These are phyloP conservation scores for Rhynchospora tenuis DNA, from an alignment of 176 grass and related monocot species.

Conservation along the genomic window DNA sequence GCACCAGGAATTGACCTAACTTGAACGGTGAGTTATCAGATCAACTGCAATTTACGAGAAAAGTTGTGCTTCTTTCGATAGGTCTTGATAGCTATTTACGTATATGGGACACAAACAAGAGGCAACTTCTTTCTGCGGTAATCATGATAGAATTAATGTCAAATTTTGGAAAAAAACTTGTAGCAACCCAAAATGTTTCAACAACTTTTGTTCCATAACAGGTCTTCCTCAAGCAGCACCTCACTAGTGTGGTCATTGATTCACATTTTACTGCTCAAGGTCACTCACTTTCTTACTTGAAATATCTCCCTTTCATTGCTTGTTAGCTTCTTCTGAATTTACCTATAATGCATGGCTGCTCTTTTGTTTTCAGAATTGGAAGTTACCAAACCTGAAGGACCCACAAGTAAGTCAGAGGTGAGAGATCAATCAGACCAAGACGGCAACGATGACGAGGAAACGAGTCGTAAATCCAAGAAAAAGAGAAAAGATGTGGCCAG, in stretches of 20 bases:
- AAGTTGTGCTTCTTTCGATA: slow-evolving; percentile 29
- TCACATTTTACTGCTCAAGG: slow-evolving; percentile 90
- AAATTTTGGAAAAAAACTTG: neutral
- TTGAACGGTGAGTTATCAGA: neutral
- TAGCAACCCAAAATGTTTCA: neutral
- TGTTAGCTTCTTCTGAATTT: neutral
- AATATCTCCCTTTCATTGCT: neutral
- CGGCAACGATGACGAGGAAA: slow-evolving; percentile 31
- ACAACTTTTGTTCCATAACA: slow-evolving; percentile 30
- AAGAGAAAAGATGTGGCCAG: slow-evolving; percentile 2
- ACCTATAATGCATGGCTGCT: neutral
- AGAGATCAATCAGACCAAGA: slow-evolving; percentile 28
- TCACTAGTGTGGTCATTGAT: slow-evolving; percentile 76
- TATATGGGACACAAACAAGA: slow-evolving; percentile 86
- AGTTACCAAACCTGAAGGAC: slow-evolving; percentile 28
- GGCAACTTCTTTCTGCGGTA: slow-evolving; percentile 75
- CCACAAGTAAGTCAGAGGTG: slow-evolving; percentile 12
- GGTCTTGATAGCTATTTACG: slow-evolving; percentile 79
- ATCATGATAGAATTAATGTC: slow-evolving; percentile 8
- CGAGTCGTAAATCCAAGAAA: slow-evolving; percentile 19
- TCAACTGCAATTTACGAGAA: neutral
- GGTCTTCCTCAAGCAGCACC: slow-evolving; percentile 94
- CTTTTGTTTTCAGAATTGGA: slow-evolving; percentile 39
- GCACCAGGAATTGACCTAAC: neutral
- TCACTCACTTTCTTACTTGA: slow-evolving; percentile 12